A percentile compares a stretch with the other conserved stretches of the same genome.
Evolutionary conservation across 163 green algal genomes (phyloP).

Genomic region (Volvox carteri): DNA sequence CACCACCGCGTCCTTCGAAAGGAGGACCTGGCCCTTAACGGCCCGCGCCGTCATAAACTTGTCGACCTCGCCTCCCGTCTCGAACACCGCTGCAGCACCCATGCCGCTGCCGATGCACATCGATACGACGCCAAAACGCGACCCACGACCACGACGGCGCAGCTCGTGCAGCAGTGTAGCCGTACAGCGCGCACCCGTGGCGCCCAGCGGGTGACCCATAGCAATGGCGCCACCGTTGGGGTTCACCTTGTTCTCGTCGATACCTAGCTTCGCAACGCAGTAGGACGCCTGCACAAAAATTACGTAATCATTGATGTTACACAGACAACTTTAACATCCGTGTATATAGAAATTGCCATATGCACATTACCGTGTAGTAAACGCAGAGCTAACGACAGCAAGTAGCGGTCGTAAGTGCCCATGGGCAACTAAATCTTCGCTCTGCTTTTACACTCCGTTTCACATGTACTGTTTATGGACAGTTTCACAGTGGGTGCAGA

Average conservation of each 20-base stretch:
- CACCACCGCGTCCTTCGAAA: constrained; percentile 57
- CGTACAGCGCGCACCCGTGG: constrained; percentile 89
- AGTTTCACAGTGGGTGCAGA: no score
- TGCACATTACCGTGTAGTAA: no score
- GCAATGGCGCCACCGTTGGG: constrained; percentile 98
- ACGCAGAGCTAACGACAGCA: no score
- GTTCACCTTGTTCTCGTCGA: constrained; percentile 94
- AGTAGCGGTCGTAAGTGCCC: no score
- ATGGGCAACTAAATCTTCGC: no score
- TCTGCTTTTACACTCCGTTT: no score
- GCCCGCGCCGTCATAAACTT: constrained; percentile 54
- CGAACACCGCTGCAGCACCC: constrained; percentile 98
- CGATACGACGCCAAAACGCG: constrained; percentile 95
- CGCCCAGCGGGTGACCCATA: constrained; percentile 96
- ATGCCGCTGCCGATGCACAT: constrained; percentile 99
- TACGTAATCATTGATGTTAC: no score
- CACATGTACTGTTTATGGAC: no score
- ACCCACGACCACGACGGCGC: constrained; percentile 81
- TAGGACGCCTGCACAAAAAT: constrained; percentile 73
- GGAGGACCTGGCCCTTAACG: not conserved
- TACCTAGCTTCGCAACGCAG: constrained; percentile 84
- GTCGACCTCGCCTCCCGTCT: constrained; percentile 80
- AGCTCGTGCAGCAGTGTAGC: constrained; percentile 80
- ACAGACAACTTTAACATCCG: no score
- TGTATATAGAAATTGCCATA: no score